These are phyloP conservation scores for Sporothrix globosa DNA, from an alignment of 2,329 filamentous ascomycete genomes.

Conservation along the genomic window DNA sequence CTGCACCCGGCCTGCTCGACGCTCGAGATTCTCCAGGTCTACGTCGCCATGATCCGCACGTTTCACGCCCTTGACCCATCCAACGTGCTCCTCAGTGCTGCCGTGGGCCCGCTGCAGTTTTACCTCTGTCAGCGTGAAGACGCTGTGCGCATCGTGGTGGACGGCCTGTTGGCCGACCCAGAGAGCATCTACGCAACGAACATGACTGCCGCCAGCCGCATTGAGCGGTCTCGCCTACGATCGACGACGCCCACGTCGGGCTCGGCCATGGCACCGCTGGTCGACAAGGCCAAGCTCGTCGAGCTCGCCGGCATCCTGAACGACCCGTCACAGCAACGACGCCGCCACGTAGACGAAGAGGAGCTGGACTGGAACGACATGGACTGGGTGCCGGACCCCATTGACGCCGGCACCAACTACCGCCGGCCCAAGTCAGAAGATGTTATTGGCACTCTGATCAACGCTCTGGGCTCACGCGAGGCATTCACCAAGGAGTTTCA, in stretches of 20 bases:
- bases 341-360: constrained; percentile 61
- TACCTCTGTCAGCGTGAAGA: constrained; percentile 76
- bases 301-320: constrained; percentile 70
- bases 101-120: constrained; percentile 72
- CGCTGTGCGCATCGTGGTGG: constrained; percentile 76
- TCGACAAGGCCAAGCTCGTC: constrained; percentile 54
- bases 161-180: constrained; percentile 68
- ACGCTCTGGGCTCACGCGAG: constrained; percentile 84
- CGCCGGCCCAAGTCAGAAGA: constrained; percentile 86
- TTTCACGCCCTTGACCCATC: constrained; percentile 77
- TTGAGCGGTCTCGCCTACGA: constrained; percentile 15
- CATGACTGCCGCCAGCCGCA: constrained; percentile 25
- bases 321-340: constrained; percentile 59
- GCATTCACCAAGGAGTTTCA: constrained; percentile 95
- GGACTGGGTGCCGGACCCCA: constrained; percentile 88
- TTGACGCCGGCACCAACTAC: constrained; percentile 91
- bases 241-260: neutral
- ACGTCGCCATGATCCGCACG: constrained; percentile 77
- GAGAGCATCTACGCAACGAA: constrained; percentile 44
- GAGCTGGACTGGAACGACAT: constrained; percentile 90
- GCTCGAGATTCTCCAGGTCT: constrained; percentile 73
- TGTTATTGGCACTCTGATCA: constrained; percentile 85
- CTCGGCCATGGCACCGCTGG: neutral
- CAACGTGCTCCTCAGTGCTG: constrained; percentile 74
- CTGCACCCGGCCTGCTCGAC: constrained; percentile 77